These are phyloP conservation scores for Pouteria campechiana DNA, from an alignment of 179 eudicot genomes.

Conservation along the genomic window DNA sequence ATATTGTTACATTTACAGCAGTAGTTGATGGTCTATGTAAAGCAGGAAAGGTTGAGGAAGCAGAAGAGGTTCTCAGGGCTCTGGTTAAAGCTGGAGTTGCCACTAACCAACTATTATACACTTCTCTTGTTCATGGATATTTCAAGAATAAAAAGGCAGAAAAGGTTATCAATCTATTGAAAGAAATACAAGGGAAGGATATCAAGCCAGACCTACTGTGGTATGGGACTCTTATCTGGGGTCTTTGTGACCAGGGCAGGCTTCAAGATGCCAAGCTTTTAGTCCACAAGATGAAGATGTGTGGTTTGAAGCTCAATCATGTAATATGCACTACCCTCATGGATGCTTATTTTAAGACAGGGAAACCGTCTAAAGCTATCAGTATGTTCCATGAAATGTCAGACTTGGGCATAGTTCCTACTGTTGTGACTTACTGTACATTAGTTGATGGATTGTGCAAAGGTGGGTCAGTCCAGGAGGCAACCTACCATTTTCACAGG, in stretches of 20 bases:
- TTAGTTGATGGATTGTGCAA: constrained; percentile 80
- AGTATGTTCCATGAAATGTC: constrained; percentile 59
- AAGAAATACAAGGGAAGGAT: constrained; percentile 43
- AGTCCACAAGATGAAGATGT: constrained; percentile 50
- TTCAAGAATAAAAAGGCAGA: constrained; percentile 46
- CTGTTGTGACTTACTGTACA: constrained; percentile 50
- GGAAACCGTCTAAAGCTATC: constrained; percentile 46
- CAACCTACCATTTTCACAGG: constrained; percentile 33
- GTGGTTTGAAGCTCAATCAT: constrained; percentile 34
- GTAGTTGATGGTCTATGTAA: constrained; percentile 68
- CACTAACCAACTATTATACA: constrained; percentile 55
- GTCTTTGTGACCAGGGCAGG: constrained; percentile 57
- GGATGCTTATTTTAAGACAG: constrained; percentile 59
- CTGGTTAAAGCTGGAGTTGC: constrained; percentile 43
- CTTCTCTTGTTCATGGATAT: constrained; percentile 67
- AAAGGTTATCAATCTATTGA: constrained; percentile 34
- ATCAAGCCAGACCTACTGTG: constrained; percentile 41
- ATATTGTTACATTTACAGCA: constrained; percentile 71
- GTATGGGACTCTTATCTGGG: constrained; percentile 71
- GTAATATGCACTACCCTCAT: constrained; percentile 52
- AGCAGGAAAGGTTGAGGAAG: constrained; percentile 64
- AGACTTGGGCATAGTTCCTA: constrained; percentile 39
- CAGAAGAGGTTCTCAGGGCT: constrained; percentile 45
- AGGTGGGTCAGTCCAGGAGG: constrained; percentile 61
- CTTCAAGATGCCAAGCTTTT: constrained; percentile 54